phyloP scores from a whole-genome alignment of 192 early-diverging fungal genomes.

The Gamsiella multidivaricata region DNA sequence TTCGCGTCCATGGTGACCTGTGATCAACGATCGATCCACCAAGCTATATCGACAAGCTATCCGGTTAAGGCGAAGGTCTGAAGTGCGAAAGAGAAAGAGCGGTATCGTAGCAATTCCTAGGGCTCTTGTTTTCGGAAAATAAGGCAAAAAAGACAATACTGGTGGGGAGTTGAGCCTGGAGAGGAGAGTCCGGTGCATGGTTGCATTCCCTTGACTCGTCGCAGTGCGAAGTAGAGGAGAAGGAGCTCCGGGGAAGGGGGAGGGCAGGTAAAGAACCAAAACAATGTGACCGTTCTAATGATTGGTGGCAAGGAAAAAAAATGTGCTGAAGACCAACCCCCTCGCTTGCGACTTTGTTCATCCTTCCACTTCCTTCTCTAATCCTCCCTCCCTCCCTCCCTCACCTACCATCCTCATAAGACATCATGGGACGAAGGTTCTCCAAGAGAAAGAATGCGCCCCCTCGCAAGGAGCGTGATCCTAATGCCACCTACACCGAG shows the following conservation, averaged over 20 bases:
- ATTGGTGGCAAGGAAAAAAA: background rate
- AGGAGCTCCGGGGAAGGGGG: background rate
- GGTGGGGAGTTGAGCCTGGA: conserved; percentile 10
- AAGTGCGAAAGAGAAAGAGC: background rate
- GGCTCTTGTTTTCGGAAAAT: background rate
- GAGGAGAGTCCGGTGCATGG: conserved; percentile 23
- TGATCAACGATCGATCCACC: background rate
- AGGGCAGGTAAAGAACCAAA: background rate
- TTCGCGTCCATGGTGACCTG: background rate
- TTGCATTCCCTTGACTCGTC: background rate
- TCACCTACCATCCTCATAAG: background rate
- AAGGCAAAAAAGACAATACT: background rate
- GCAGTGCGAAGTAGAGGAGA: too few relatives aligned
- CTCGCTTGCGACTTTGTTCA: background rate
- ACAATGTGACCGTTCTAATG: conserved; percentile 12
- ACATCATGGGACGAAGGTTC: conserved; percentile 41
- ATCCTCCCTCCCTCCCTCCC: background rate
- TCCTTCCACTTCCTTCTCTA: background rate
- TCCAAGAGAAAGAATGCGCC: conserved; percentile 33
- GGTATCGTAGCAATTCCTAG: background rate
- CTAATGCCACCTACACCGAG: conserved; percentile 49
- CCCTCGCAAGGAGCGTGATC: conserved; percentile 52
- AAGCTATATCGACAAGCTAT: background rate
- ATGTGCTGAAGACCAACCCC: too few relatives aligned
- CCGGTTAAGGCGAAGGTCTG: background rate